Percentiles rank a stretch among this genome's conserved stretches.
Evolutionary conservation across 2,329 filamentous ascomycete species (phyloP).

Genomic region (Myriosclerotinia duriaeana): DNA sequence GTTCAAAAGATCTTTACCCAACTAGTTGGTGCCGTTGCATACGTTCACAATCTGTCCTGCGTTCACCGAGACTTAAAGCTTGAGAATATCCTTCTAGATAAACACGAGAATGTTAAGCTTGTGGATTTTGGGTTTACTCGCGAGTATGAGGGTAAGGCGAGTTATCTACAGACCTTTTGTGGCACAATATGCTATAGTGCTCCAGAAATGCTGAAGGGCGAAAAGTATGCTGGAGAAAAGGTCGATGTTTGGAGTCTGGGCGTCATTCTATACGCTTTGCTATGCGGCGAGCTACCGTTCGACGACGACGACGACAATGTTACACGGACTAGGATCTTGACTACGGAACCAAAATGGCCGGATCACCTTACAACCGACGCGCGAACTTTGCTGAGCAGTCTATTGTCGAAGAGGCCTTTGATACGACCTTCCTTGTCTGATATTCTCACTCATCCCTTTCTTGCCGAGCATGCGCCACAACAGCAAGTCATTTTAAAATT

Average conservation of each 20-base stretch:
- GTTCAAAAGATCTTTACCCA: conserved; percentile 96
- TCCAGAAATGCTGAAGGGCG: conserved; percentile 96
- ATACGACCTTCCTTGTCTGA: conserved; percentile 79
- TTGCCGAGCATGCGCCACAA: conserved; percentile 80
- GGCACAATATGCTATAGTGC: conserved; percentile 97
- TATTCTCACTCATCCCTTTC: conserved; percentile 82
- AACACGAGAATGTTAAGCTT: conserved; percentile 94
- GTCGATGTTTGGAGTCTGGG: conserved; percentile 95
- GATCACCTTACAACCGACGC: conserved; percentile 77
- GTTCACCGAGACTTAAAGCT: conserved; percentile 96
- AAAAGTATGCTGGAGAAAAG: conserved; percentile 97
- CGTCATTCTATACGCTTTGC: conserved; percentile 78
- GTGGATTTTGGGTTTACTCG: conserved; percentile 98
- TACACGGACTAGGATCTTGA: conserved; percentile 82
- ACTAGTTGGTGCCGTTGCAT: conserved; percentile 88
- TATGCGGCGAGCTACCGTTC: conserved; percentile 86
- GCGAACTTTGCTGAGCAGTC: conserved; percentile 68
- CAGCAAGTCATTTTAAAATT: conserved; percentile 88
- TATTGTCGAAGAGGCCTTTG: conserved; percentile 90
- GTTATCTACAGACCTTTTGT: conserved; percentile 95
- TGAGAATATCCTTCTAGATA: conserved; percentile 94
- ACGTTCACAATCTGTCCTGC: conserved; percentile 92
- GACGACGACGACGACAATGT: conserved; percentile 91
- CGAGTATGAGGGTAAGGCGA: conserved; percentile 93
- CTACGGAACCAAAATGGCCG: conserved; percentile 81